Percentiles rank a stretch among this genome's conserved stretches.
These are phyloP conservation scores for Scheffersomyces stambukii DNA, from an alignment of 1,139 yeast species.

Conservation along the genomic window DNA sequence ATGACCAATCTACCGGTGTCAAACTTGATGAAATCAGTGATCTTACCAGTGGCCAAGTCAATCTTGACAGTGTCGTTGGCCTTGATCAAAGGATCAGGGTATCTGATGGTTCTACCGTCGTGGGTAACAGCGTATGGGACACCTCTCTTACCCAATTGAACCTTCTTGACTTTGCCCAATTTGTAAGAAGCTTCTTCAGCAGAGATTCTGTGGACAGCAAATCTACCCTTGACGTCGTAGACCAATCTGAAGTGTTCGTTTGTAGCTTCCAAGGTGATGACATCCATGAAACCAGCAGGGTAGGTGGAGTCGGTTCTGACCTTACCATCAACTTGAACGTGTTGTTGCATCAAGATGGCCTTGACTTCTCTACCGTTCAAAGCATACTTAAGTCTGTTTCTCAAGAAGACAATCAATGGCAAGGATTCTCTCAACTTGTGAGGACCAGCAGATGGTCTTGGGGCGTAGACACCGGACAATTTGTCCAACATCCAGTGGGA, in stretches of 20 bases:
- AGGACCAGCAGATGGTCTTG: constrained; percentile 99
- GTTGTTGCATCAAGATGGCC: constrained; percentile 99
- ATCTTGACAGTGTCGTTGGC: constrained; percentile 97
- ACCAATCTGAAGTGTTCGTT: constrained; percentile 98
- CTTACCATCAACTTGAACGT: constrained; percentile 98
- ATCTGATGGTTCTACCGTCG: constrained; percentile 99
- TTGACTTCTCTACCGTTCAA: constrained; percentile 99
- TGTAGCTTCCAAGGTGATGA: constrained; percentile 93
- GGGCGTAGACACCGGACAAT: constrained; percentile 98
- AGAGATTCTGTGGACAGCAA: constrained; percentile 98
- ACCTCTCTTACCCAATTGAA: constrained; percentile 97
- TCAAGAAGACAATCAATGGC: constrained; percentile 95
- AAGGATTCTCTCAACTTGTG: constrained; percentile 99
- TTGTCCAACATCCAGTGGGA: constrained; percentile 99
- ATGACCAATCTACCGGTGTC: constrained; percentile 94
- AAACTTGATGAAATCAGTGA: constrained; percentile 86
- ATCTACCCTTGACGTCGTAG: constrained; percentile 98
- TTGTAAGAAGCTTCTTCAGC: constrained; percentile 98
- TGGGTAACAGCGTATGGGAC: constrained; percentile 97
- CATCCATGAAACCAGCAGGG: constrained; percentile 99
- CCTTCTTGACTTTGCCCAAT: constrained; percentile 96
- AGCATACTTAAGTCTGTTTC: constrained; percentile 99
- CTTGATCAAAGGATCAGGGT: constrained; percentile 96
- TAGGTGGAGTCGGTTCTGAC: constrained; percentile 97
- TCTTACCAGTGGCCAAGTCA: constrained; percentile 94